Conservation (phyloP, 805 yeast genomes). For the Sugiyamaella smithiae region DNA sequence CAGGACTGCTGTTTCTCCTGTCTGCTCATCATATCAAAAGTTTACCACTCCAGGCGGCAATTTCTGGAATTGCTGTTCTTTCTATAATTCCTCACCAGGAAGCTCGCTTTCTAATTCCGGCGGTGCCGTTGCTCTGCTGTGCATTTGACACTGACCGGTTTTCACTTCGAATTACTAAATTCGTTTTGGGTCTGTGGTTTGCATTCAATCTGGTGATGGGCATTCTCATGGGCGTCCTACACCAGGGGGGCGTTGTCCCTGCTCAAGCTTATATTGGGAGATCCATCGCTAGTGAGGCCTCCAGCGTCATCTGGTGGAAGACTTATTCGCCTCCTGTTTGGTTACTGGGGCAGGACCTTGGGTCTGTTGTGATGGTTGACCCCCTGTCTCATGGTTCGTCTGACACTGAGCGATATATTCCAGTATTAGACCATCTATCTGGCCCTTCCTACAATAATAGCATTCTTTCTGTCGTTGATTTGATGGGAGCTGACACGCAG, state of each 20-base stretch:
- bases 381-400: constrained; percentile 15
- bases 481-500: constrained; percentile 45
- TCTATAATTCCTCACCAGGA: constrained; percentile 91
- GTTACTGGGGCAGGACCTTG: constrained; percentile 48
- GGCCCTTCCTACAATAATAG: not conserved
- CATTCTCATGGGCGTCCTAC: constrained; percentile 71
- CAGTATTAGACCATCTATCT: constrained; percentile 16
- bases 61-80: constrained; percentile 59
- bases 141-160: constrained; percentile 41
- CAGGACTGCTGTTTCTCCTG: constrained; percentile 52
- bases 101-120: constrained; percentile 77
- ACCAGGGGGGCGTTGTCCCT: constrained; percentile 87
- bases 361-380: constrained; percentile 26
- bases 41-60: constrained; percentile 55
- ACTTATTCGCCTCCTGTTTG: constrained; percentile 93
- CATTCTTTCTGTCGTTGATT: constrained; percentile 37
- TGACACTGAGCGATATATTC: constrained; percentile 15
- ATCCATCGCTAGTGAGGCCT: constrained; percentile 24
- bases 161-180: constrained; percentile 22
- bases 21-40: constrained; percentile 43
- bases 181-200: constrained; percentile 47
- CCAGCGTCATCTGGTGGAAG: constrained; percentile 77
- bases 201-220: constrained; percentile 60
- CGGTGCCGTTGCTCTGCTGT: constrained; percentile 65
- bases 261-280: constrained; percentile 42